Base-by-base conservation (phyloP, 257 asterid species). In the Capsicum chinense region DNA sequence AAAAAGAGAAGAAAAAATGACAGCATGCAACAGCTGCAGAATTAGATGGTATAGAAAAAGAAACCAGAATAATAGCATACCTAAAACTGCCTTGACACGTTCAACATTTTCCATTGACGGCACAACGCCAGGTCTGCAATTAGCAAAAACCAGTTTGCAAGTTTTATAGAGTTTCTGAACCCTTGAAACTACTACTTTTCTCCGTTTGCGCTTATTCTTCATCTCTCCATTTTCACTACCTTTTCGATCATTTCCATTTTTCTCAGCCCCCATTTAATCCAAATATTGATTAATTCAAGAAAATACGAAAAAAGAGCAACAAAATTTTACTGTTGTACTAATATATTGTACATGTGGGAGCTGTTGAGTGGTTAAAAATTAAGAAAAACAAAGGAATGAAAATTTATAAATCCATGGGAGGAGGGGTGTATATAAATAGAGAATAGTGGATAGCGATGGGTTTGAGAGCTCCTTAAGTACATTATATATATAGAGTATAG, bases 121-220 rank as follows among this genome's bases (percentile, higher is more conserved):
- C 57, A 95, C 93, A 85, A 93, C 85, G 86, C 92, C 97, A 21
- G 97, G 95, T 17, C 90, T 97, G 86, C 95, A 94, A 88, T 90
- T 94, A 15, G 92, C 92, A 85, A 94, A 95, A 6, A 93, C 94
- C 21, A 92, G 90, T 81, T 85, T 88, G 88, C 98, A 95, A 78
- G 90, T 90, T 2, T 90, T 90, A 81, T 94, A 94, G 3, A 95
- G 97, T 87, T 44, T 89, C 83, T 95, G 99, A 87, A 94, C 95
- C 52, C 87, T 86, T 3, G 89, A 60, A 16, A 70, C 0, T 79
- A 15, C 21, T 78, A 48, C 7, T 57, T n/a, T 16, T 35, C 10
- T 37, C n/a, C 73, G 62, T 9, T 58, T 54, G 42, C 21, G 1
- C 13, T 47, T 69, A 47, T 81, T 81, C 47, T 56, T 66, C 54